Conservation (phyloP, 495 filamentous ascomycete genomes). For the Echria macrotheca region DNA sequence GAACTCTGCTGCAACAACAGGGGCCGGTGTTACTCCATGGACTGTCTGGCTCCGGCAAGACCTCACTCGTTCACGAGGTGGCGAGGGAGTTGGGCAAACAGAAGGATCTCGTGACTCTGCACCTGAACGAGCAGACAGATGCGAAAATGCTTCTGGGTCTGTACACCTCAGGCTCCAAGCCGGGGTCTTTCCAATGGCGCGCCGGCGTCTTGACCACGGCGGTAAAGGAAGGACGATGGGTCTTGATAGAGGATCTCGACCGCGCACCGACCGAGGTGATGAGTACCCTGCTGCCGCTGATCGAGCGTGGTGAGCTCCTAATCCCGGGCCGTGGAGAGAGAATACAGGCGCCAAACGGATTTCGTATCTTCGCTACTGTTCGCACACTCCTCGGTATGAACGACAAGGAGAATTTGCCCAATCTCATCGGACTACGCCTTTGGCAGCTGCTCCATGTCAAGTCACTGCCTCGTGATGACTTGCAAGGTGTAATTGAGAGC, state of each 20-base stretch:
- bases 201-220: slow-evolving; percentile 93
- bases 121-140: slow-evolving; percentile 96
- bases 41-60: slow-evolving; percentile 84
- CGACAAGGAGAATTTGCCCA: slow-evolving; percentile 59
- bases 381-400: slow-evolving; percentile 67
- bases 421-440: slow-evolving; percentile 67
- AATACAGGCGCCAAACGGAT: slow-evolving; percentile 74
- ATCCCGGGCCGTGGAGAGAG: slow-evolving; percentile 82
- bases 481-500: slow-evolving; percentile 63
- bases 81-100: slow-evolving; percentile 69
- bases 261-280: slow-evolving; percentile 94
- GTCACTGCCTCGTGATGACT: slow-evolving; percentile 62
- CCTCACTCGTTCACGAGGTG: slow-evolving; percentile 74
- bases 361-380: slow-evolving; percentile 86
- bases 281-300: slow-evolving; percentile 81
- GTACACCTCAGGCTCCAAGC: slow-evolving; percentile 78
- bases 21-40: slow-evolving; percentile 78
- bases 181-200: slow-evolving; percentile 85
- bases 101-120: slow-evolving; percentile 76
- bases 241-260: slow-evolving; percentile 93
- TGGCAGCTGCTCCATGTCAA: slow-evolving; percentile 72
- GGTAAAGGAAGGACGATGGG: slow-evolving; percentile 88
- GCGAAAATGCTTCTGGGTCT: slow-evolving; percentile 90
- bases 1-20: slow-evolving; percentile 54
- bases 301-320: slow-evolving; percentile 79